Percentiles rank a stretch among this genome's conserved stretches.
These are phyloP conservation scores for Moringa oleifera DNA, from an alignment of 345 rosid species.

Conservation along the genomic window DNA sequence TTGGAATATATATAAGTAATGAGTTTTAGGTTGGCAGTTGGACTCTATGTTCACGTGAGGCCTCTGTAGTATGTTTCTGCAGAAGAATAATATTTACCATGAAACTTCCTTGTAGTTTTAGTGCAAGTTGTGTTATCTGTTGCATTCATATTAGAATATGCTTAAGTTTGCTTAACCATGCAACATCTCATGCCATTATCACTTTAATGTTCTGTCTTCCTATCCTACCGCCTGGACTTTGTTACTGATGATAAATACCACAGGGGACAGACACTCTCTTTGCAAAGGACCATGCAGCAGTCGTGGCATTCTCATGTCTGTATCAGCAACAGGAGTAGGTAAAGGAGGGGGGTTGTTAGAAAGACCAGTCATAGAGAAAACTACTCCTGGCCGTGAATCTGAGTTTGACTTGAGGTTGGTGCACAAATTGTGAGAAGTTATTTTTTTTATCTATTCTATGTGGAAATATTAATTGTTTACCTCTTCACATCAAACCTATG, in stretches of 20 bases:
- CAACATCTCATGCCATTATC: not conserved
- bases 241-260: slow-evolving; percentile 41
- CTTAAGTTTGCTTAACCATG: too few species aligned
- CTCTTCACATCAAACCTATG: not conserved
- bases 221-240: not conserved
- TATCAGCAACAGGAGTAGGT: slow-evolving; percentile 42
- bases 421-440: not conserved
- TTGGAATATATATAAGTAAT: not conserved
- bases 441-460: not conserved
- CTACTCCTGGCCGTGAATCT: slow-evolving; percentile 68
- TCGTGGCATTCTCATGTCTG: slow-evolving; percentile 48
- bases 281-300: slow-evolving; percentile 45
- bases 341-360: slow-evolving; percentile 76
- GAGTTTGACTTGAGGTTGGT: slow-evolving; percentile 67
- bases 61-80: too few species aligned
- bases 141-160: not conserved
- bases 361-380: slow-evolving; percentile 63
- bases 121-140: too few species aligned
- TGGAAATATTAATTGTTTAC: not conserved
- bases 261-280: slow-evolving; percentile 48
- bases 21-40: not conserved
- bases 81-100: too few species aligned
- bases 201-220: not conserved
- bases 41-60: too few species aligned
- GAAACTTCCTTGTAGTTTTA: not conserved